Evolutionary conservation across 2,329 filamentous ascomycete species (phyloP), one percentile per base, ranked within the genome.

Genomic region (Arthrinium phaeospermum): DNA sequence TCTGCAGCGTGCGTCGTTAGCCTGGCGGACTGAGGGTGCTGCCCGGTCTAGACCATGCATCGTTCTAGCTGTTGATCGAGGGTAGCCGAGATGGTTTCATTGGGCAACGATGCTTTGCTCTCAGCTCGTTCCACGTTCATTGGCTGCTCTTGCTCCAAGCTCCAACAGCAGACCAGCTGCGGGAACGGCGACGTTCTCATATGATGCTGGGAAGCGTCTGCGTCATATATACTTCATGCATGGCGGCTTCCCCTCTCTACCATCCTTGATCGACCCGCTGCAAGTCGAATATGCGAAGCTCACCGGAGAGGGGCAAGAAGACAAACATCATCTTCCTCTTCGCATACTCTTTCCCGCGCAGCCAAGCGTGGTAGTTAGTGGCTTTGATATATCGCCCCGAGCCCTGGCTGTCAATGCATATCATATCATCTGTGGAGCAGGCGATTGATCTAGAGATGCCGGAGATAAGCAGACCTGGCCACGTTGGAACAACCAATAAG

Each of bases 211-310:
- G 6, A 16, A 61, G 13, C 16, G 30, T 37, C 53, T 61, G 30
- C 53, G 53, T 61, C 53, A 61, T 61, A 37, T 61, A 37, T 37
- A 61, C 53, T 61, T 61, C 53, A 61, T 61, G 30, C 53, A 61
- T 61, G 14, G 53, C 19, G 16, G 22, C 13, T 37, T 12, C 12
- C 22, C 6, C 45, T 30, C 53, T 13, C 30, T 22, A 19, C 7
- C 7, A 41, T 41, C 30, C 30, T 22, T 8, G 53, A 61, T 37
- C 53, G 53, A n/a, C 30, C 16, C n/a, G 30, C 16, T 61, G 19
- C 10, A 19, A 34, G 53, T 19, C 53, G 16, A 30, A 37, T 61
- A 37, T 61, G 30, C 30, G 37, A 61, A 37, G 53, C 30, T 61
- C 30, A 19, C 30, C 53, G 22, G 16, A 37, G 57, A 24, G 57